Evolutionary conservation across 1,284 basidiomycete species (phyloP), one percentile per base, ranked within the genome.

Genomic region (Ganoderma multipileum): DNA sequence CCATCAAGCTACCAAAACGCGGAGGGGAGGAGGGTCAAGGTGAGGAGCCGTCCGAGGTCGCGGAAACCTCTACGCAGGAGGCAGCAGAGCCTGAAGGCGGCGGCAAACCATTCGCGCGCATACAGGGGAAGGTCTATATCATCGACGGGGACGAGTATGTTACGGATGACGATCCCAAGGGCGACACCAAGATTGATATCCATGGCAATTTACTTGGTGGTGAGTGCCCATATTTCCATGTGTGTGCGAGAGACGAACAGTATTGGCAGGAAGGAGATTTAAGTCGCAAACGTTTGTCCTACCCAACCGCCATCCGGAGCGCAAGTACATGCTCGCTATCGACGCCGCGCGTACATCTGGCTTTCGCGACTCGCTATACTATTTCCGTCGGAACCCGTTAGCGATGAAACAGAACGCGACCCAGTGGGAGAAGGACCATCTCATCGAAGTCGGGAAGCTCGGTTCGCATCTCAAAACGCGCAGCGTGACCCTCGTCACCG

Each of bases 291-390:
- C 96, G 1, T 98, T 99, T 77, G 83, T 88, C 18, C 89, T 96
- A 1, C 91, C 95, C 0, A 88, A 88, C 63, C 89, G 97, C 66
- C 87, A 98, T 77, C 91, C 95, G 6, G 88, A 95, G 61, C 89
- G 93, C 63, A 86, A 91, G 71, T 99, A 98, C 83, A 95, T 98
- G 87, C 92, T 99, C 57, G 95, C 97, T 14, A 98, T 99, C 71
- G 97, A 99, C 77, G 97, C 96, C 5, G 97, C 97, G 0, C 91
- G 97, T 33, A 95, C 95, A 3, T 96, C 95, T 50, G 98, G 97
- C 1, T 99, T 96, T 82, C 90, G 95, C 66, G 98, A 99, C 81
- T 98, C 97, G 11, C 84, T 99, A 14, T 98, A 98, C 80, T 98
- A 99, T 80, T 97, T 98, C 82, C 92, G 98, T 14, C 88, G 95